Base-by-base conservation (phyloP, 805 yeast species). In the Suhomyces pyralidae region DNA sequence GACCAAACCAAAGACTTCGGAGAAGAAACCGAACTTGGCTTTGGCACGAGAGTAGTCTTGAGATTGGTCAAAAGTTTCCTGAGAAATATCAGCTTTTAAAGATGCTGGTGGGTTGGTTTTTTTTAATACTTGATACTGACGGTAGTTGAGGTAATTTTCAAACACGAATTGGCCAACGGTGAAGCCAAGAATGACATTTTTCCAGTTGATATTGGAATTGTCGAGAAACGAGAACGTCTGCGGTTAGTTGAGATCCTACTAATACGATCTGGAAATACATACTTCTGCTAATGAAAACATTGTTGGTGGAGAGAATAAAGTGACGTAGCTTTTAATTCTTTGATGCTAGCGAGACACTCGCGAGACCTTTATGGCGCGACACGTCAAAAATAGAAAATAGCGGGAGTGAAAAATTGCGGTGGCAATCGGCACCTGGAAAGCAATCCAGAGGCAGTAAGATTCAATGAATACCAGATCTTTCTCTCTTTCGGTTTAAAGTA, bases 31-130 rank as follows among this genome's bases (percentile, higher is more conserved):
- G 65, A 90, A 90, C 59, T 76, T 75, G 50, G 90, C 81, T 68
- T 92, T 92, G 14, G 97, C 88, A 26, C 86, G 73, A 2, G 93
- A 83, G 67, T 93, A 94, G 26, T 78, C 81, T 62, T 88, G 90
- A 1, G 96, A 82, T 66, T 90, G 87, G 52, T 77, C 76, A 60
- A 88, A 88, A 6, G 93, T 88, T 50, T 86, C 88, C 40, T 81
- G 77, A 49, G 86, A 84, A 50, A 92, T 82, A 55, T 86, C 86
- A 38, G 79, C 81, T 56, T 81, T 79, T 55, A 91, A 73, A n/a
- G 85, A 79, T 10, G 71, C 72, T n/a, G 97, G 97, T 20, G 90
- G 82, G 38, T 78, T 51, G 6, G 61, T 76, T 53, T 77, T 71
- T 49, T 79, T 70, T 58, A 88, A 77, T 7, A 85, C 85, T 58